Evolutionary conservation across 2,329 filamentous ascomycete species (phyloP), one percentile per base, ranked within the genome.

Genomic region (Trichoderma hamatum): DNA sequence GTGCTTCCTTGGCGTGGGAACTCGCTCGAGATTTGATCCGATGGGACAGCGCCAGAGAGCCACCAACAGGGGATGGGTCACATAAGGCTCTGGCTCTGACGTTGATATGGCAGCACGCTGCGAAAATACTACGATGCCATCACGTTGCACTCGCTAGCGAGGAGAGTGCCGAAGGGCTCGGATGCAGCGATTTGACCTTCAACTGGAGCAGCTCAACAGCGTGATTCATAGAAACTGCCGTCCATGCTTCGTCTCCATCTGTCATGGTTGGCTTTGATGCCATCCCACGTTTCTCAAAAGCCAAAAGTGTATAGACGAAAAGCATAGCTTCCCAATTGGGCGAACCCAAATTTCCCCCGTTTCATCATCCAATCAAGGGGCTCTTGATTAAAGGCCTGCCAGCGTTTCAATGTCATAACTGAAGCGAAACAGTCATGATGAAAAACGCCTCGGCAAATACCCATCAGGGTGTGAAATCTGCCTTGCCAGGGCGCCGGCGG

Each of bases 401-500:
- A 19, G 64, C 14, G 39, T 67, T 59, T 67, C 54, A 59, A 51
- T 66, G 30, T 51, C 36, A 21, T 28, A 56, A 43, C 32, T 43
- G 62, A 43, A 46, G 52, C 51, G 51, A 39, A 52, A 54, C n/a
- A 63, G 39, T 10, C 21, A 13, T 14, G 16, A 28, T 7, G 16
- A 21, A 58, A 36, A 49, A 59, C 64, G 64, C 64, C 64, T 67
- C 54, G 64, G 52, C 55, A 59, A 46, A 46, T 51, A 67, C 19
- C 63, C 64, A 67, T 67, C 64, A 46, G 64, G 64, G 64, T 67
- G 43, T 24, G n/a, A 51, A 68, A 54, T 68, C 58, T 68, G 65
- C 58, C 65, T 68, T 68, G 65, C 55, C 36, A 68, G 49, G 43
- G 43, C 54, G 56, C n/a, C 51, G 39, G 43, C 54, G 46, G 28